Base-by-base conservation (phyloP, 768 basidiomycete genomes). In the Leccinum uliginosum region DNA sequence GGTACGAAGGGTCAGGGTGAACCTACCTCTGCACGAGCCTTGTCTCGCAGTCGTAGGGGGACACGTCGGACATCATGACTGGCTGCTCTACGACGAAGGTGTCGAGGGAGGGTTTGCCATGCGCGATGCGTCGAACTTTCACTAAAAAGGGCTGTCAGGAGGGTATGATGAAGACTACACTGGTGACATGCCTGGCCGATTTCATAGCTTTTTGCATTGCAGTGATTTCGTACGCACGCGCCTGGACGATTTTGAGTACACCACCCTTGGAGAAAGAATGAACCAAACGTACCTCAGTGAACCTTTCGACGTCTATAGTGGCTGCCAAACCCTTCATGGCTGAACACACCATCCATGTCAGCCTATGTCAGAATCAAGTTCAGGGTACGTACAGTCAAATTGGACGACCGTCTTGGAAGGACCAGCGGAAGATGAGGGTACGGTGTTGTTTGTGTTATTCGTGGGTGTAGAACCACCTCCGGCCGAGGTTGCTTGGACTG, bases 11-110 rank as follows among this genome's bases (percentile, higher is more conserved):
- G n/a, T 45, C 23, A 38, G 7, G 19, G 44, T 19, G 23, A 29
- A 65, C 74, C 55, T 64, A 93, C 95, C 81, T 98, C 96, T 27
- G 84, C 78, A 19, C 78, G 79, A 4, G 96, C 95, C 68, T 89
- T 90, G 47, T 83, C 84, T 53, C 95, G 81, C 29, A 98, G 76
- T 17, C 89, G 80, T n/a, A 82, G 69, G 2, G 96, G 96, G 29
- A 99, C 91, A 11, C 95, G 84, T 4, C 93, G 86, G 23, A 93
- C 86, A 71, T 98, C 89, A 71, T 98, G 96, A 65, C 92, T 94
- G 3, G 97, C 96, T 11, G 96, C 96, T 66, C 96, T 80, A 46
- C 96, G 81, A 27, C 97, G 83, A 23, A 99, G 79, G 72, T 94
- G 91, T 17, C 96, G 83, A 11, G 96, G 96, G 7, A 98, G 80